A percentile compares a stretch with the other conserved stretches of the same genome.
Conservation (phyloP, 2,329 filamentous ascomycete genomes). For the Neofusicoccum cordaticola region DNA sequence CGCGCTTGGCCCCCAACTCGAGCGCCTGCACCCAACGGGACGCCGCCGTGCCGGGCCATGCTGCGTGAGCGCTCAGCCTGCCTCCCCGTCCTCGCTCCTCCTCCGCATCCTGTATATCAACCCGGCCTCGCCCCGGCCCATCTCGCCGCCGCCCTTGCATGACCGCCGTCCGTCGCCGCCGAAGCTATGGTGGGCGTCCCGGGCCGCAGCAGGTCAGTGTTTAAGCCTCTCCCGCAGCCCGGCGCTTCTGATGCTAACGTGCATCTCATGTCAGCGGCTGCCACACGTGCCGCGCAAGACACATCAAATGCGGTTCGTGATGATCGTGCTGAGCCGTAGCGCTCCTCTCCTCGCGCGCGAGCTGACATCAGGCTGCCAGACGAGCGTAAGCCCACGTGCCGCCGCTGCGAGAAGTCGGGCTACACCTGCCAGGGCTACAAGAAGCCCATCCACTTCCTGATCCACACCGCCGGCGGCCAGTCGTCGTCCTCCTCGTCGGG, state of each 20-base stretch:
- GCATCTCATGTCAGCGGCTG: conserved; percentile 5
- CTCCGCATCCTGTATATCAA: background rate
- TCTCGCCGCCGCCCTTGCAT: background rate
- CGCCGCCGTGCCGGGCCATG: background rate
- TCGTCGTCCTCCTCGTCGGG: background rate
- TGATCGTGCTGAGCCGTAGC: background rate
- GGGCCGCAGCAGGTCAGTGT: conserved; percentile 13
- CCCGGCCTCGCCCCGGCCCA: background rate
- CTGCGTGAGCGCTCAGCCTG: background rate
- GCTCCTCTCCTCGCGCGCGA: background rate
- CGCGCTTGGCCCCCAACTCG: background rate
- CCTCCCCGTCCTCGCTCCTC: background rate
- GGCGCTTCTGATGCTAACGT: background rate
- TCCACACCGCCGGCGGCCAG: conserved; percentile 1
- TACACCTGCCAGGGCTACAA: conserved; percentile 21
- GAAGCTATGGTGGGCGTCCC: conserved; percentile 15
- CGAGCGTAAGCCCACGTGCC: conserved; percentile 21
- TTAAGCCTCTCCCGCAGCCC: background rate
- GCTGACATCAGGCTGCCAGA: conserved; percentile 16
- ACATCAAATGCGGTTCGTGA: conserved; percentile 18
- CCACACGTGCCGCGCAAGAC: conserved; percentile 16
- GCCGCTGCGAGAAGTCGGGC: conserved; percentile 20
- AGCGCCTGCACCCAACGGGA: background rate
- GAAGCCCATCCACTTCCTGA: conserved; percentile 20
- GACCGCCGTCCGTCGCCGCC: background rate